These are phyloP conservation scores for Hymenoscyphus salicellus DNA, from an alignment of 2,329 filamentous ascomycete genomes.

Conservation along the genomic window DNA sequence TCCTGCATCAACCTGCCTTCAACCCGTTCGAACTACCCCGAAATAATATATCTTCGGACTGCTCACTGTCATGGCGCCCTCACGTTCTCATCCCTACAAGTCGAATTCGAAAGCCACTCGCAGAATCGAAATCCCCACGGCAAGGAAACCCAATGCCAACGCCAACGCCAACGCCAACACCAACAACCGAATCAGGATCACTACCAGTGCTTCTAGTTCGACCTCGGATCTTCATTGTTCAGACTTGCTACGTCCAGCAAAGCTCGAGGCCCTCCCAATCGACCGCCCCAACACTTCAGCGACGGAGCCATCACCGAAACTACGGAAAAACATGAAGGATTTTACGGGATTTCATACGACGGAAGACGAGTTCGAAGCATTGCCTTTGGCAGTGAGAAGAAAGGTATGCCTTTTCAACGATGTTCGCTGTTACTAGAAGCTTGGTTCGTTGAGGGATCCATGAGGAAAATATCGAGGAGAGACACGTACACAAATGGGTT, in stretches of 20 bases:
- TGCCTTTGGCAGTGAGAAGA: slow-evolving; percentile 49
- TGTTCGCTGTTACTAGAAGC: slow-evolving; percentile 2
- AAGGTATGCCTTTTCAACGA: slow-evolving; percentile 43
- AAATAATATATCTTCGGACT: slow-evolving; percentile 5
- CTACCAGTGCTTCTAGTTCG: slow-evolving; percentile 17
- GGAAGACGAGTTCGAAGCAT: slow-evolving; percentile 49
- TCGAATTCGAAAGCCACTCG: not conserved
- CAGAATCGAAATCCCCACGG: not conserved
- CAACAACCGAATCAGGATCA: not conserved
- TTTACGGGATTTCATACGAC: slow-evolving; percentile 36
- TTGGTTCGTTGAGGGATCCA: slow-evolving; percentile 1
- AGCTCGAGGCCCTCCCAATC: slow-evolving; percentile 30
- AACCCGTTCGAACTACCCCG: not conserved
- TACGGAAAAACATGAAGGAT: slow-evolving; percentile 34
- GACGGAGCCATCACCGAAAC: slow-evolving; percentile 23
- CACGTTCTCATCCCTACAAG: slow-evolving; percentile 6
- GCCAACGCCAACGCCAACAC: not conserved
- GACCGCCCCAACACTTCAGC: slow-evolving; percentile 29
- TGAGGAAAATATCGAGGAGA: not conserved
- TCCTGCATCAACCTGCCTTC: not conserved
- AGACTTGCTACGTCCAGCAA: slow-evolving; percentile 4
- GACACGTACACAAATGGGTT: not conserved
- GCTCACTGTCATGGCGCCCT: slow-evolving; percentile 7
- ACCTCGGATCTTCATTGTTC: slow-evolving; percentile 19
- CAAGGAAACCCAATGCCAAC: not conserved